Conservation (phyloP, 495 filamentous ascomycete genomes). For the Lepraria neglecta region DNA sequence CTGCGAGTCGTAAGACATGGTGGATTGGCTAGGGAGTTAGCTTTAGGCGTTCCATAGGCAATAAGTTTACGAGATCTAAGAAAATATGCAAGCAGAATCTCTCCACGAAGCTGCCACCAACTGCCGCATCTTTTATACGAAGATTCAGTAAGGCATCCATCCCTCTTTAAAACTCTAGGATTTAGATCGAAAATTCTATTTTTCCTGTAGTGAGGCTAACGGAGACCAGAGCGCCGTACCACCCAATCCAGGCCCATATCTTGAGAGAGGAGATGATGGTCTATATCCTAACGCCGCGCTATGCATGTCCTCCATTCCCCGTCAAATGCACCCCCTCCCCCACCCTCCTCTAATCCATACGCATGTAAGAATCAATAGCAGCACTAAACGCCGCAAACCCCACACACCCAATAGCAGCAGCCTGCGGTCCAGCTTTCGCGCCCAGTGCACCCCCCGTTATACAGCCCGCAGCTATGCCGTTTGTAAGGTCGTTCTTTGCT, state of each 20-base stretch:
- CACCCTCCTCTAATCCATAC: slow-evolving; percentile 43
- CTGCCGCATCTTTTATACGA: too few relatives aligned
- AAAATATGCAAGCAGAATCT: too few relatives aligned
- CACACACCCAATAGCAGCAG: slow-evolving; percentile 79
- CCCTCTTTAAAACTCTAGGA: too few relatives aligned
- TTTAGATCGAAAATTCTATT: too few relatives aligned
- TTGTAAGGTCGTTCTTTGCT: slow-evolving; percentile 88
- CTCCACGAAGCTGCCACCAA: too few relatives aligned
- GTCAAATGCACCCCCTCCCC: neutral
- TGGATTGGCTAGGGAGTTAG: too few relatives aligned
- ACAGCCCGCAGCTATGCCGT: slow-evolving; percentile 83
- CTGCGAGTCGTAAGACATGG: too few relatives aligned
- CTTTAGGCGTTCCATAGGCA: too few relatives aligned
- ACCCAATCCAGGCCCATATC: neutral
- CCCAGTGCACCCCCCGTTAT: slow-evolving; percentile 85
- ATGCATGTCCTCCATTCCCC: slow-evolving; percentile 7
- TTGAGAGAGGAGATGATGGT: slow-evolving; percentile 4
- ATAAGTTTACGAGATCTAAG: too few relatives aligned
- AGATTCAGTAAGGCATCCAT: too few relatives aligned
- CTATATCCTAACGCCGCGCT: slow-evolving; percentile 17
- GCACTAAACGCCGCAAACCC: slow-evolving; percentile 94
- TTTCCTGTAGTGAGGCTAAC: too few relatives aligned
- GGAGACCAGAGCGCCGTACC: too few relatives aligned
- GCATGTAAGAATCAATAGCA: slow-evolving; percentile 89
- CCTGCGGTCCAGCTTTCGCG: slow-evolving; percentile 80